Evolutionary conservation across 2,329 filamentous ascomycete genomes (phyloP).

Genomic region (Whalleya microplaca): DNA sequence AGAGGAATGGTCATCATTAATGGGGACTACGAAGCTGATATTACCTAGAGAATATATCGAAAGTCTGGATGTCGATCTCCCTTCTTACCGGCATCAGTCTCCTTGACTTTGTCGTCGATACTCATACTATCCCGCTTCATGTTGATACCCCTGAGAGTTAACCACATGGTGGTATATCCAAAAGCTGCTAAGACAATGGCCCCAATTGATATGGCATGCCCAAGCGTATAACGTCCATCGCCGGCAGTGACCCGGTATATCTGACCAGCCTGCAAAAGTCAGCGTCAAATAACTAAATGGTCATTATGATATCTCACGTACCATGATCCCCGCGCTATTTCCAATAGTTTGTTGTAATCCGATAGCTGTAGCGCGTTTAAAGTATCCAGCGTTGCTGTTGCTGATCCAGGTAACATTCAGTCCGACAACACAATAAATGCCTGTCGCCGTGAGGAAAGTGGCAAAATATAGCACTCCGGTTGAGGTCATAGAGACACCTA

Average conservation of each 20-base stretch:
- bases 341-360: no score
- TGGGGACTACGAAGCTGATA: no score
- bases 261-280: constrained; percentile 10
- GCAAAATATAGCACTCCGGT: constrained; percentile 17
- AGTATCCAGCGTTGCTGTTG: constrained; percentile 24
- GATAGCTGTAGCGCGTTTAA: no score
- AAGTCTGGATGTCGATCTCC: no score
- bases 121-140: no score
- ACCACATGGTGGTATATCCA: constrained; percentile 15
- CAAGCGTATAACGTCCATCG: constrained; percentile 18
- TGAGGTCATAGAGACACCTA: constrained; percentile 11
- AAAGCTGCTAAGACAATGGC: constrained; percentile 9
- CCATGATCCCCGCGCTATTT: no score
- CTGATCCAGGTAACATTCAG: constrained; percentile 24
- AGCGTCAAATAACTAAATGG: no score
- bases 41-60: no score
- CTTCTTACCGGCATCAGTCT: no score
- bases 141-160: background rate
- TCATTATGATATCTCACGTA: no score
- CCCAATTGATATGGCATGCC: constrained; percentile 14
- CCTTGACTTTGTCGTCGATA: no score
- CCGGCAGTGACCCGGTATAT: constrained; percentile 16
- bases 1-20: no score
- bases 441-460: constrained; percentile 19
- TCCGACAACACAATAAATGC: constrained; percentile 24